Base-by-base conservation (phyloP, 2,329 filamentous ascomycete genomes). In the Aureobasidium sp. region DNA sequence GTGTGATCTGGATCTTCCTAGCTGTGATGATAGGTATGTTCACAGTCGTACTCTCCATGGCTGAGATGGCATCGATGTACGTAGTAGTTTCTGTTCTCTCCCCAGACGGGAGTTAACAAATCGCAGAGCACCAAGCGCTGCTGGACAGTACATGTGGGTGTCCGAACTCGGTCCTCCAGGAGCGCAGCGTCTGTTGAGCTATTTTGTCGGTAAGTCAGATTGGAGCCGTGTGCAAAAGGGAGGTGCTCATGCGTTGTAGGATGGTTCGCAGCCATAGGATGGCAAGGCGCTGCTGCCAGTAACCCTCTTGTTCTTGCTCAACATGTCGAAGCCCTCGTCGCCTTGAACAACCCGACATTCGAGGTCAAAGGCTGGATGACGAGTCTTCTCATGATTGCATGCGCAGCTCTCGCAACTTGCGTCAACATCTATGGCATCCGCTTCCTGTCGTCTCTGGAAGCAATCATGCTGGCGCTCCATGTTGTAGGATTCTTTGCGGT, bases 141-240 rank as follows among this genome's bases (percentile, higher is more conserved):
- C 82, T 27, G 82, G 82, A 1, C 82, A 85, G 65, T 84, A 84
- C 64, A 80, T 83, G 65, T 84, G 81, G 81, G 80, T 83, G 1
- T 82, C 77, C 81, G 70, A 78, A 36, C 74, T 79, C 27, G 76
- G 76, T 4, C 77, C 77, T 21, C 21, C 57, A 14, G 37, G 47
- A 9, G 45, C 51, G 41, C 57, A 84, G 65, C 82, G 79, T 61
- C 76, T 80, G 39, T 71, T 84, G 1, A 82, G 79, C 63, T 86
- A 85, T 66, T 68, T 81, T 16, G 77, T 78, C 48, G 81, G 77
- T 74, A 61, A 54, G 69, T 61, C 21, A 25, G 5, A 13, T 11
- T 27, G n/a, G 16, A 10, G 16, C 16, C n/a, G n/a, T 47, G n/a
- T 11, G 27, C 10, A 27, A 44, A 47, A 29, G 7, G 11, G 27